Evolutionary conservation across 495 filamentous ascomycete species (phyloP).

Genomic region (Aspergillus ostianus): DNA sequence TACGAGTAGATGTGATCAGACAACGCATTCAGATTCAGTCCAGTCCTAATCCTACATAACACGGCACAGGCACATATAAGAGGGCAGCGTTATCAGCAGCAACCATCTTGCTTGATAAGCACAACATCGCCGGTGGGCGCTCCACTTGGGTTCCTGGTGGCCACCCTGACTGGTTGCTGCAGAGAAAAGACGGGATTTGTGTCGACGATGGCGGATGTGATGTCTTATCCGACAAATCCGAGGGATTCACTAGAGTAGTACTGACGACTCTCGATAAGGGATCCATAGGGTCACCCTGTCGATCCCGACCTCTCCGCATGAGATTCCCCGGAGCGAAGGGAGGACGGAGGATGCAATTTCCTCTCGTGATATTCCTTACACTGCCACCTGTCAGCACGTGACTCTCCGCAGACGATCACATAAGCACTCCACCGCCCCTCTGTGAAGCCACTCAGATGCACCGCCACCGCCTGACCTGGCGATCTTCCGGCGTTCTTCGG

Average conservation of each 20-base stretch:
- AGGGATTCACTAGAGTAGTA: neutral
- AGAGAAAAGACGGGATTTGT: neutral
- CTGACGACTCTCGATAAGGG: neutral
- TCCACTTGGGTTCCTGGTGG: conserved; percentile 8
- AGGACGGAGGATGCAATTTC: too few species aligned
- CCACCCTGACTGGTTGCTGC: neutral
- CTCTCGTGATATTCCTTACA: too few species aligned
- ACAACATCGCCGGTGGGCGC: neutral
- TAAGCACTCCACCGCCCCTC: conserved; percentile 9
- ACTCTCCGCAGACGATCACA: conserved; percentile 11
- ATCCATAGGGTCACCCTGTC: neutral
- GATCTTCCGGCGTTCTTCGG: conserved; percentile 19
- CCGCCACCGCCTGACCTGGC: conserved; percentile 15
- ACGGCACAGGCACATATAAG: neutral
- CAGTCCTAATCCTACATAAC: neutral
- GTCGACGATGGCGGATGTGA: neutral
- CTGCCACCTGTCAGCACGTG: too few species aligned
- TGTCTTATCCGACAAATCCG: conserved; percentile 15
- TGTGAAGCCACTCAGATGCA: conserved; percentile 11
- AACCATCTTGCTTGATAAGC: conserved; percentile 18
- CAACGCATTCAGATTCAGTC: neutral
- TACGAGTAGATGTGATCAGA: neutral
- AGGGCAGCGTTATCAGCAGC: conserved; percentile 3
- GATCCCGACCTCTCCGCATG: conserved; percentile 6
- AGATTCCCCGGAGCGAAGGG: too few species aligned